Conservation (phyloP, 345 rosid species). For the Rhodomyrtus tomentosa region DNA sequence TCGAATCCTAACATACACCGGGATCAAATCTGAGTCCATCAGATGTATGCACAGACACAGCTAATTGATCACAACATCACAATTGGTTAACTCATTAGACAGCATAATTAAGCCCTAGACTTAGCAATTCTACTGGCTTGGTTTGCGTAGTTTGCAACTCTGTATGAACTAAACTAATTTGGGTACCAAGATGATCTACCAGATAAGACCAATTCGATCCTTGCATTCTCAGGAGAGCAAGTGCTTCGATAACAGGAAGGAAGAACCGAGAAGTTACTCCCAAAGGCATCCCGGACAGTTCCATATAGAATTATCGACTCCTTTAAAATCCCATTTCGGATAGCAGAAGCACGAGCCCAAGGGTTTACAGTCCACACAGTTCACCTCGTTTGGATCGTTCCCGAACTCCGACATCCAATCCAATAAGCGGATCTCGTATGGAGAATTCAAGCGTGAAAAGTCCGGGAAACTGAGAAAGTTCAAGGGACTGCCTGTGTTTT, state of each 20-base stretch:
- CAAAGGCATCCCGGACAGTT: neutral
- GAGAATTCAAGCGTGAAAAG: conserved; percentile 17
- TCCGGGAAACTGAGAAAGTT: neutral
- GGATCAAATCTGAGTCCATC: neutral
- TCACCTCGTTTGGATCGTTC: conserved; percentile 13
- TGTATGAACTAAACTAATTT: neutral
- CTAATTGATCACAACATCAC: neutral
- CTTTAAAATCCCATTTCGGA: neutral
- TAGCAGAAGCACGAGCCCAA: conserved; percentile 2
- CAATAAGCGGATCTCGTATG: conserved; percentile 31
- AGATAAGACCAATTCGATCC: neutral
- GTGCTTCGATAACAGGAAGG: neutral
- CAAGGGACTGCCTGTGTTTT: neutral
- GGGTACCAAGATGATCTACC: neutral
- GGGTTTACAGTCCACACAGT: conserved; percentile 5
- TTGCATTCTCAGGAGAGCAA: neutral
- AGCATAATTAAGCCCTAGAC: neutral
- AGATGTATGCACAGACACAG: neutral
- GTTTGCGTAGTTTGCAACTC: neutral
- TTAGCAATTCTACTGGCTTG: neutral
- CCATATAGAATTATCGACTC: neutral
- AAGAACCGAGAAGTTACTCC: neutral
- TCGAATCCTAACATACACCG: no score
- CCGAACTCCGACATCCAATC: conserved; percentile 46
- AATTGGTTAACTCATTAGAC: neutral